A percentile compares a stretch with the other conserved stretches of the same genome.
These are phyloP conservation scores for Sambucus nigra DNA, from an alignment of 129 eudicot genomes.

Conservation along the genomic window DNA sequence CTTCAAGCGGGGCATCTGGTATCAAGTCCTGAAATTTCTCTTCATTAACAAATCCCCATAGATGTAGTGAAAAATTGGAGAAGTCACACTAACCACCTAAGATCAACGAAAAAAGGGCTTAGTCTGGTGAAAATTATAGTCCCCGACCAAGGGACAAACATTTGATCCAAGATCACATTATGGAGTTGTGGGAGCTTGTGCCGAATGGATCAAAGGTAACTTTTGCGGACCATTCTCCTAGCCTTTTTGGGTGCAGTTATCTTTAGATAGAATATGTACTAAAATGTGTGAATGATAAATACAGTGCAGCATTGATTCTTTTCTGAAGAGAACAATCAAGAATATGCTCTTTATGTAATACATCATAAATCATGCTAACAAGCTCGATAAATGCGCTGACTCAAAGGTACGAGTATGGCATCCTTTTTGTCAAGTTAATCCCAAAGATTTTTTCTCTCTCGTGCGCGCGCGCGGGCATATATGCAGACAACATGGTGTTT, in stretches of 20 bases:
- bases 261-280: slow-evolving; percentile 9
- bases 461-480: too few species aligned
- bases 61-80: slow-evolving; percentile 50
- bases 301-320: slow-evolving; percentile 97
- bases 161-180: slow-evolving; percentile 81
- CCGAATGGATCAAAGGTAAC: slow-evolving; percentile 97
- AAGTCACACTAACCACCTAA: slow-evolving; percentile 38
- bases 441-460: too few species aligned
- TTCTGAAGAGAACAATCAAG: slow-evolving; percentile 80
- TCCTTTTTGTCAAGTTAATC: background rate
- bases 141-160: slow-evolving; percentile 91
- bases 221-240: background rate
- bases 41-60: slow-evolving; percentile 63
- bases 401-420: slow-evolving; percentile 42
- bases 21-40: slow-evolving; percentile 30
- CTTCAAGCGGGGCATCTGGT: slow-evolving; percentile 35
- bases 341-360: slow-evolving; percentile 80
- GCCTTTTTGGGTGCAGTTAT: background rate
- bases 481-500: too few species aligned
- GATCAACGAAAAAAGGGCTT: slow-evolving; percentile 51
- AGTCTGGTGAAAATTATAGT: slow-evolving; percentile 60
- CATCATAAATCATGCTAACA: slow-evolving; percentile 62
- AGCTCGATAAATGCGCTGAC: slow-evolving; percentile 45
- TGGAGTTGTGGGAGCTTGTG: slow-evolving; percentile 74
- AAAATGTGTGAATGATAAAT: slow-evolving; percentile 20